A percentile compares a stretch with the other conserved stretches of the same genome.
phyloP scores from a whole-genome alignment of 768 basidiomycete genomes.

The Termitomyces sp. region DNA sequence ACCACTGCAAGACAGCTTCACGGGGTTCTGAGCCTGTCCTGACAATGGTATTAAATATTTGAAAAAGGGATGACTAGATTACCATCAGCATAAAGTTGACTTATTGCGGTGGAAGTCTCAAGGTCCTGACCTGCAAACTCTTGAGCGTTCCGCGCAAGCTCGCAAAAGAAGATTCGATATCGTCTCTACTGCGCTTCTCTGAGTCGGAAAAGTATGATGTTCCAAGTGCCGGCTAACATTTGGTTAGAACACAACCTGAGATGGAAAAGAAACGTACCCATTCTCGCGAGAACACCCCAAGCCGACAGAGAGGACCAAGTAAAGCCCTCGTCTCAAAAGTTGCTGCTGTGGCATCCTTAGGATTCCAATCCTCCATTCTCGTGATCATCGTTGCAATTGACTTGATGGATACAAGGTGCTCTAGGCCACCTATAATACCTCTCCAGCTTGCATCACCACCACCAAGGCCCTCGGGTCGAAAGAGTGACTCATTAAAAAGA shows the following conservation, averaged over 20 bases:
- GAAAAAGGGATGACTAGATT: slow-evolving; percentile 61
- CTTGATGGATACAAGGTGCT: slow-evolving; percentile 77
- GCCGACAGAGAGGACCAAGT: slow-evolving; percentile 77
- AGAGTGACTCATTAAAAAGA: slow-evolving; percentile 60
- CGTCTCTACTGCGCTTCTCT: slow-evolving; percentile 63
- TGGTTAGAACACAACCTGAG: not conserved
- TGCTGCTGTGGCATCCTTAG: slow-evolving; percentile 47
- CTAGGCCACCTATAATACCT: slow-evolving; percentile 75
- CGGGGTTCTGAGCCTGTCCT: slow-evolving; percentile 72
- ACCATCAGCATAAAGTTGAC: not conserved
- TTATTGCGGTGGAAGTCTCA: not conserved
- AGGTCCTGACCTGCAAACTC: slow-evolving; percentile 60
- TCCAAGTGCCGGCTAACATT: slow-evolving; percentile 64
- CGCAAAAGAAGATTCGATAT: slow-evolving; percentile 77
- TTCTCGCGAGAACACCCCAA: slow-evolving; percentile 85
- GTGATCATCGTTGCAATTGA: slow-evolving; percentile 79
- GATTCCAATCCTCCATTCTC: slow-evolving; percentile 69
- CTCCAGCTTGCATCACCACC: slow-evolving; percentile 82
- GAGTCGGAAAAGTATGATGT: slow-evolving; percentile 83
- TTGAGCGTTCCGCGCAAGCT: slow-evolving; percentile 85
- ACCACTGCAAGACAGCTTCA: slow-evolving; percentile 80
- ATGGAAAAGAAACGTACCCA: slow-evolving; percentile 52
- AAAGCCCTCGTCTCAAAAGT: slow-evolving; percentile 63
- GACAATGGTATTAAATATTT: slow-evolving; percentile 84
- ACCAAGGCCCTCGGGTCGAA: slow-evolving; percentile 61